Percentiles rank a stretch among this genome's conserved stretches.
Conservation (phyloP, 163 green algal species). For the Coccomyxa subellipsoidea region DNA sequence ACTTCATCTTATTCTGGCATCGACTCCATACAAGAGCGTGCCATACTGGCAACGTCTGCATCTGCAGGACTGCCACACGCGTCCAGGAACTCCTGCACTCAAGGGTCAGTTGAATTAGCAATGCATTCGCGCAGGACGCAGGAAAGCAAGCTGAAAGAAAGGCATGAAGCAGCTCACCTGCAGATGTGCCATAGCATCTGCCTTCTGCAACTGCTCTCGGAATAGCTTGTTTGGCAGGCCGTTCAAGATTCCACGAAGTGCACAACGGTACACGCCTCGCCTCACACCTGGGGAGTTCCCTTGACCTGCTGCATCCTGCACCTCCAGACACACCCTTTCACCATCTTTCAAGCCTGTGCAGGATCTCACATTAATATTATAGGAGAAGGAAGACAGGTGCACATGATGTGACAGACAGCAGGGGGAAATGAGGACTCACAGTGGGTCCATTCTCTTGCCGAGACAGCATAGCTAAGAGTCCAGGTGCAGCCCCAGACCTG, state of each 20-base stretch:
- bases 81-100: neutral
- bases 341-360: neutral
- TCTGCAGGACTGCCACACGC: neutral
- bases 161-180: neutral
- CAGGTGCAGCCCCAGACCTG: neutral
- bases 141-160: neutral
- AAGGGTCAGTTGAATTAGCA: neutral
- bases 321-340: neutral
- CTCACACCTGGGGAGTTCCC: neutral
- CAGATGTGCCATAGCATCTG: neutral
- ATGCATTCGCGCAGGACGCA: neutral
- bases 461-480: neutral
- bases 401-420: neutral
- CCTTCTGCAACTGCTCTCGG: neutral
- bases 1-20: too few species aligned
- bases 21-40: too few species aligned
- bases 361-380: neutral
- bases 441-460: neutral
- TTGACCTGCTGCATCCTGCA: neutral
- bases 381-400: neutral
- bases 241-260: neutral
- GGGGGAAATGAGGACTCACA: neutral
- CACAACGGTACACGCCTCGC: neutral
- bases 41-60: too few species aligned
- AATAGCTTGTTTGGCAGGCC: neutral